Percentiles rank a stretch among this genome's conserved stretches.
These are phyloP conservation scores for Astrocystis sublimbata DNA, from an alignment of 495 filamentous ascomycete genomes.

Conservation along the genomic window DNA sequence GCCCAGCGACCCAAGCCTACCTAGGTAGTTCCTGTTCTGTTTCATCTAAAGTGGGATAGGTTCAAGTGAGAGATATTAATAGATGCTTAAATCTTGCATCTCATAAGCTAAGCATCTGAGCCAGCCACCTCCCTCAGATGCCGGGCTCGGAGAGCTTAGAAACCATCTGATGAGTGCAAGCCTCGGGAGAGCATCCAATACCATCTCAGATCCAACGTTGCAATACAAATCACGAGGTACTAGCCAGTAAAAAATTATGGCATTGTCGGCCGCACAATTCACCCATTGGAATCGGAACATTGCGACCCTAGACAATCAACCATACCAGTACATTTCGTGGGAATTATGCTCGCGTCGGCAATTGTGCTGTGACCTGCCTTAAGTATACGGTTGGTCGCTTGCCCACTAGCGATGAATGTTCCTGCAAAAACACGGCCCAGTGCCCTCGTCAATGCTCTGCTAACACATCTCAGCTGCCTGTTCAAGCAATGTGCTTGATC, in stretches of 20 bases:
- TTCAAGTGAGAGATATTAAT: not conserved
- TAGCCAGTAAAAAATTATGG: too few species aligned
- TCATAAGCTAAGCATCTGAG: too few species aligned
- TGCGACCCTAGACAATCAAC: slow-evolving; percentile 1
- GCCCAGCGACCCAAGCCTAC: not conserved
- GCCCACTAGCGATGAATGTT: not conserved
- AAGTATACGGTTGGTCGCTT: not conserved
- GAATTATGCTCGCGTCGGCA: not conserved
- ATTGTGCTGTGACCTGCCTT: slow-evolving; percentile 2
- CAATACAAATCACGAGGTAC: too few species aligned
- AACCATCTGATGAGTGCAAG: too few species aligned
- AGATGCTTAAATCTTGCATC: not conserved
- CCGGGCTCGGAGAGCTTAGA: too few species aligned
- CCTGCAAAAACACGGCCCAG: too few species aligned
- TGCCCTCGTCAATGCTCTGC: not conserved
- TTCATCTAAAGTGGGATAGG: not conserved
- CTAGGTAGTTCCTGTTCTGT: too few species aligned
- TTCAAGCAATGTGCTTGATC: slow-evolving; percentile 1
- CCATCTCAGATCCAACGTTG: too few species aligned
- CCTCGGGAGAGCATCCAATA: too few species aligned
- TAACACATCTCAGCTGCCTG: not conserved
- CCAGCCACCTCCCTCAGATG: too few species aligned
- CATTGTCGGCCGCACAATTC: too few species aligned
- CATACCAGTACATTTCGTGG: not conserved
- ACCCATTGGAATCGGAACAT: not conserved